Evolutionary conservation across 192 early-diverging fungal genomes (phyloP), one percentile per base, ranked within the genome.

Genomic region (Funneliformis mosseae): DNA sequence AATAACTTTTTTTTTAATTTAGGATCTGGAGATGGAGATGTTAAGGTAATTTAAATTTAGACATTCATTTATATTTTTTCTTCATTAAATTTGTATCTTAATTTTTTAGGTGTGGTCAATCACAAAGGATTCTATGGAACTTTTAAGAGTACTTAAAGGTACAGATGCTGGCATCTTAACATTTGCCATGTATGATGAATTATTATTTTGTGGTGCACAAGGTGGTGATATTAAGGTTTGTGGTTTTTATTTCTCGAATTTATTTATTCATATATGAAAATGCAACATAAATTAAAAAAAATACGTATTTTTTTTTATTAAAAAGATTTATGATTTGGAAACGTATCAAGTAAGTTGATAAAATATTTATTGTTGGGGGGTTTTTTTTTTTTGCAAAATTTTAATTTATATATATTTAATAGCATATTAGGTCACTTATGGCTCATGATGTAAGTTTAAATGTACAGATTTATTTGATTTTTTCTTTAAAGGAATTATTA

Each of bases 141-240:
- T 66, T n/a, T 80, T 80, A 67, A 79, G 41, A 76, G 82, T 81
- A 12, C 50, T 77, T 82, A 88, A 75, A 43, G 82, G 84, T 4
- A 81, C 81, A 33, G 84, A 85, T 80, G 82, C 84, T n/a, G 89
- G 92, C 64, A 88, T 93, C 8, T 83, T 92, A 23, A 78, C 91
- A 71, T 76, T 95, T 67, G 91, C 91, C 16, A 76, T 95, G 43
- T 87, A 90, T 64, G 92, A 93, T 70, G 92, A 89, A 8, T 88
- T 92, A 60, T 81, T 95, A 76, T 93, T 93, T 55, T 91, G 91
- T 76, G 93, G 93, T 73, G 87, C 91, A 43, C 93, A 95, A 87
- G 91, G 88, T 77, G 93, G 93, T 76, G 86, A 84, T 46, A 89
- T 95, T 70, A 87, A 90, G 80, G 86, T 87, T 75, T 59, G 74